Conservation (phyloP, 495 filamentous ascomycete genomes). For the Lasiosphaeris hirsuta region DNA sequence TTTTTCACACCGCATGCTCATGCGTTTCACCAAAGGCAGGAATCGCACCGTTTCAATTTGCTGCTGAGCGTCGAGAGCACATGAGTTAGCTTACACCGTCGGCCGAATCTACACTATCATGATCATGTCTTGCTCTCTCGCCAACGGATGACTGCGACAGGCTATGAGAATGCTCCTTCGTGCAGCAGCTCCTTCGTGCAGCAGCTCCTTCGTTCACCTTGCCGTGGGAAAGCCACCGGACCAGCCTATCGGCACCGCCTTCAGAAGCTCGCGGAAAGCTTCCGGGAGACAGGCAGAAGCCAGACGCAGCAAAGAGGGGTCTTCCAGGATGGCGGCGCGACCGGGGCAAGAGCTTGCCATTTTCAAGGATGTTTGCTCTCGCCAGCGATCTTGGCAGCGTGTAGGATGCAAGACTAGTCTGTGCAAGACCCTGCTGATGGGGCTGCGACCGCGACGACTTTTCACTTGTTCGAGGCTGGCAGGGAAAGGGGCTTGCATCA, state of each 20-base stretch:
- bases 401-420: not conserved
- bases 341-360: not conserved
- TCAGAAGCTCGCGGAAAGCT: conserved; percentile 11
- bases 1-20: conserved; percentile 1
- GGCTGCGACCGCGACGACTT: not conserved
- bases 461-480: not conserved
- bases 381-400: not conserved
- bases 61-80: not conserved
- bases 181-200: not conserved
- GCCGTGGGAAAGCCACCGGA: not conserved
- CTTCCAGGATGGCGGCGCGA: too few species aligned
- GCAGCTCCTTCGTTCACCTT: too few species aligned
- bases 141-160: too few species aligned
- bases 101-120: too few species aligned
- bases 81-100: too few species aligned
- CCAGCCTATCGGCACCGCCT: conserved; percentile 14
- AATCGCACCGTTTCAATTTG: not conserved
- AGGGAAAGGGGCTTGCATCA: conserved; percentile 14
- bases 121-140: too few species aligned
- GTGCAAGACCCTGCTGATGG: conserved; percentile 4
- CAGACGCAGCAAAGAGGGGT: not conserved
- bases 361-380: not conserved
- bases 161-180: not conserved
- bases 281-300: conserved; percentile 1
- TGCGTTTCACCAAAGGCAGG: conserved; percentile 5